Evolutionary conservation across 2,329 filamentous ascomycete species (phyloP).

Genomic region (Colletotrichum truncatum): DNA sequence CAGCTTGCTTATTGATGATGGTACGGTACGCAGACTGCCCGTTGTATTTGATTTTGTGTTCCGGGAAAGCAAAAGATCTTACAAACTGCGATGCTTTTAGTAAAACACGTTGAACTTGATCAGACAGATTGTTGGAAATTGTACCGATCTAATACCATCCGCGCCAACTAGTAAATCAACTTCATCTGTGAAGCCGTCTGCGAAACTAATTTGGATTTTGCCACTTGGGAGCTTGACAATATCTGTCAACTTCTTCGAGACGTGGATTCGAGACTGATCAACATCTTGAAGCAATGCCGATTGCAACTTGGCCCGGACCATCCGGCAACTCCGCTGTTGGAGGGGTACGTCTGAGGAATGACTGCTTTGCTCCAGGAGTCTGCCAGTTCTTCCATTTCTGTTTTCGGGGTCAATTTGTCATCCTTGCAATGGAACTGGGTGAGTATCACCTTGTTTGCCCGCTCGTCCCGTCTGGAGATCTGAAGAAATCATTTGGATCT

Average conservation of each 20-base stretch:
- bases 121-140: neutral
- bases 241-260: constrained; percentile 52
- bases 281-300: constrained; percentile 57
- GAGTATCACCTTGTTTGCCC: constrained; percentile 36
- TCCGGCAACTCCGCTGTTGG: constrained; percentile 38
- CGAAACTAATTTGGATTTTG: constrained; percentile 53
- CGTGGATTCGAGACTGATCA: constrained; percentile 49
- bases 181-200: constrained; percentile 48
- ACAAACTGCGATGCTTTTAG: constrained; percentile 42
- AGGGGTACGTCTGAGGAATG: constrained; percentile 35
- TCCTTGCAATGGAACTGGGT: neutral
- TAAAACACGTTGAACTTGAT: too few relatives aligned
- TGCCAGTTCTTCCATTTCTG: constrained; percentile 43
- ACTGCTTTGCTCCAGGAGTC: constrained; percentile 34
- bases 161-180: constrained; percentile 60
- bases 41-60: constrained; percentile 55
- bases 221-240: constrained; percentile 46
- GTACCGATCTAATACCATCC: constrained; percentile 60
- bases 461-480: constrained; percentile 35
- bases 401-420: neutral
- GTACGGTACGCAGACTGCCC: constrained; percentile 44
- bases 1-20: constrained; percentile 37
- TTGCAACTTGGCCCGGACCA: constrained; percentile 52
- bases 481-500: constrained; percentile 40
- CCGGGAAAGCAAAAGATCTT: constrained; percentile 49